Conservation (phyloP, 129 eudicot species). For the Chrysanthemum lavandulifolium region DNA sequence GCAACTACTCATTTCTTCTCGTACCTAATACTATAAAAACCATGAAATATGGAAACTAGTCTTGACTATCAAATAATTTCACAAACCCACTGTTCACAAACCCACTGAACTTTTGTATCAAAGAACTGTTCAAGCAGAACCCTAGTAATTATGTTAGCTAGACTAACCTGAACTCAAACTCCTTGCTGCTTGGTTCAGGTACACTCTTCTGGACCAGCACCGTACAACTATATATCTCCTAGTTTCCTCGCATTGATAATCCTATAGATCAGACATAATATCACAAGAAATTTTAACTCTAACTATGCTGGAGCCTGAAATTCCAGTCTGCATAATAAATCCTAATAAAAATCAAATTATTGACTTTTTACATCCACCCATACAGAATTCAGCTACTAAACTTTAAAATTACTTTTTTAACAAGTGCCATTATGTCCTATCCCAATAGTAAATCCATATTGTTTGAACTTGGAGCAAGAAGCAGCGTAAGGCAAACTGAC, state of each 20-base stretch:
- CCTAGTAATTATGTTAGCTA: constrained; percentile 1
- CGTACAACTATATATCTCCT: not conserved
- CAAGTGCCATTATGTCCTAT: constrained; percentile 19
- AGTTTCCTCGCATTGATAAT: constrained; percentile 11
- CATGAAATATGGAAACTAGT: not conserved
- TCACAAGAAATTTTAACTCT: constrained; percentile 1
- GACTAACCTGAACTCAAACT: not conserved
- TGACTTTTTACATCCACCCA: constrained; percentile 9
- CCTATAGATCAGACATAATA: not conserved
- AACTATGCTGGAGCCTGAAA: not conserved
- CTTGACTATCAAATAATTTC: not conserved
- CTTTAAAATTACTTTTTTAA: not conserved
- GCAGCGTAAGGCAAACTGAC: constrained; percentile 10
- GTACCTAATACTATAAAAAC: not conserved
- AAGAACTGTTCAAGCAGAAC: not conserved
- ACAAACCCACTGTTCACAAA: not conserved
- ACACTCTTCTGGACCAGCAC: not conserved
- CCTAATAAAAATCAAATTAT: constrained; percentile 12
- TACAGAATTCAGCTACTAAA: constrained; percentile 14
- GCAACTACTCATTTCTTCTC: not conserved
- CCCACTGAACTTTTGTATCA: not conserved
- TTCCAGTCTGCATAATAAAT: not conserved
- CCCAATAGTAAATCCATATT: constrained; percentile 16
- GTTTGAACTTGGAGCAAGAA: constrained; percentile 30
- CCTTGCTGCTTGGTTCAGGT: not conserved